Percentiles rank a stretch among this genome's conserved stretches.
Conservation (phyloP, 306 rosid species). For the Abrus precatorius region DNA sequence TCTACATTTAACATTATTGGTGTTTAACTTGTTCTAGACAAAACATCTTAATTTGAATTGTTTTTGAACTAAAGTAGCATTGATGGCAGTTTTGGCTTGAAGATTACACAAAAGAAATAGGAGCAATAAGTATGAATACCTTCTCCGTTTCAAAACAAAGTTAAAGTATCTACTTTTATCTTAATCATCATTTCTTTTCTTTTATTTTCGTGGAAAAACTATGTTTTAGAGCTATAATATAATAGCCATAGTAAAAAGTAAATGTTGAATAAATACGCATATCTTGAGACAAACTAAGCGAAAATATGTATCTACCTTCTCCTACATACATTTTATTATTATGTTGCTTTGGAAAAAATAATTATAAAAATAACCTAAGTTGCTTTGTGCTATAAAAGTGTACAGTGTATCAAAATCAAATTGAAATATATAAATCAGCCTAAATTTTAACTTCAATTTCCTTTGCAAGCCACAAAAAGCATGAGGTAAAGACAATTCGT, state of each 20-base stretch:
- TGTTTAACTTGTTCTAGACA: constrained; percentile 9
- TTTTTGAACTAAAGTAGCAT: not conserved
- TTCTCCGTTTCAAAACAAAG: not conserved
- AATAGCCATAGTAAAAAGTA: not conserved
- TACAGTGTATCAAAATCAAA: not conserved
- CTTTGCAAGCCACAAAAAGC: not conserved
- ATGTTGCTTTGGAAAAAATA: not conserved
- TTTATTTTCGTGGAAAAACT: not conserved
- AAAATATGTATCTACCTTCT: not conserved
- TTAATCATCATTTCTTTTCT: not conserved
- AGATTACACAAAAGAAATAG: not conserved
- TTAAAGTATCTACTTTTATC: not conserved
- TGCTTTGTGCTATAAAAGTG: not conserved
- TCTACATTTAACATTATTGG: not conserved
- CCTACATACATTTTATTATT: not conserved
- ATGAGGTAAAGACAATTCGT: too few species aligned
- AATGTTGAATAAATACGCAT: not conserved
- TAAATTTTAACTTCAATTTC: not conserved
- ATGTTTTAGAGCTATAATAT: not conserved
- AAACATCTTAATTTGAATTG: not conserved
- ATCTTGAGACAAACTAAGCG: not conserved
- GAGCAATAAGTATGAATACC: not conserved
- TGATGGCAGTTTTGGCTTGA: constrained; percentile 4
- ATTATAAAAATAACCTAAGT: not conserved
- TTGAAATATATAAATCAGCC: not conserved